Evolutionary conservation across 2,329 filamentous ascomycete genomes (phyloP).

Genomic region (Fusarium stilboides): DNA sequence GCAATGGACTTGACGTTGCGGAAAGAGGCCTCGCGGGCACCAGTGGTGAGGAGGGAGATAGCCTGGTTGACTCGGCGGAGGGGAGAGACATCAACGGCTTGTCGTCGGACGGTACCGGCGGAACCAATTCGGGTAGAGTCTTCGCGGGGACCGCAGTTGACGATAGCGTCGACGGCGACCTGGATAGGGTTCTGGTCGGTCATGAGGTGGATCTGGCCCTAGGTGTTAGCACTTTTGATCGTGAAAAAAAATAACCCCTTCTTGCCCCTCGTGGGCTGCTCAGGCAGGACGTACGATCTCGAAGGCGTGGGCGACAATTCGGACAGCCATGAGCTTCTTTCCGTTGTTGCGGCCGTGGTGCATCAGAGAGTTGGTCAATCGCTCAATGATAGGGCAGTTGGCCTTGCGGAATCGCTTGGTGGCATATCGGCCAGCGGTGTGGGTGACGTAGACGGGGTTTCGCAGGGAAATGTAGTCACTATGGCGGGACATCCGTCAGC

Average conservation of each 20-base stretch:
- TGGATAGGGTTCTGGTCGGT: slow-evolving; percentile 99
- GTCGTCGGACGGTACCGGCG: slow-evolving; percentile 99
- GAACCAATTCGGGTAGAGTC: slow-evolving; percentile 99
- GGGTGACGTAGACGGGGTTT: slow-evolving; percentile 98
- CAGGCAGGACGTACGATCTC: slow-evolving; percentile 86
- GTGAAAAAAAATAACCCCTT: slow-evolving; percentile 13
- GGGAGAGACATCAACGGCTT: slow-evolving; percentile 99
- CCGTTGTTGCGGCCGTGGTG: slow-evolving; percentile 99
- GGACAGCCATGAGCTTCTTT: slow-evolving; percentile 99
- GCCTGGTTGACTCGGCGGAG: slow-evolving; percentile 99
- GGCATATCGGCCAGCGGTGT: slow-evolving; percentile 98
- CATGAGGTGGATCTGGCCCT: slow-evolving; percentile 95
- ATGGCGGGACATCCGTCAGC: slow-evolving; percentile 55
- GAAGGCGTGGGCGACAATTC: slow-evolving; percentile 98
- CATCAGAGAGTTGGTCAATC: slow-evolving; percentile 99
- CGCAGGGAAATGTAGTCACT: slow-evolving; percentile 99
- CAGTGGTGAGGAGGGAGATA: slow-evolving; percentile 98
- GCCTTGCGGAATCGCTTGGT: slow-evolving; percentile 99
- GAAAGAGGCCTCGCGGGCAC: slow-evolving; percentile 98
- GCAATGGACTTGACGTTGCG: slow-evolving; percentile 99
- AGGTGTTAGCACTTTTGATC: slow-evolving; percentile 50
- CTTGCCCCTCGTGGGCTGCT: slow-evolving; percentile 8
- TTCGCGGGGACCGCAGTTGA: slow-evolving; percentile 99
- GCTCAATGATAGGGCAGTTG: slow-evolving; percentile 99
- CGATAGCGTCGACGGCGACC: slow-evolving; percentile 98